Evolutionary conservation across 2,329 filamentous ascomycete genomes (phyloP).

Genomic region (Fusarium sulawesiense): DNA sequence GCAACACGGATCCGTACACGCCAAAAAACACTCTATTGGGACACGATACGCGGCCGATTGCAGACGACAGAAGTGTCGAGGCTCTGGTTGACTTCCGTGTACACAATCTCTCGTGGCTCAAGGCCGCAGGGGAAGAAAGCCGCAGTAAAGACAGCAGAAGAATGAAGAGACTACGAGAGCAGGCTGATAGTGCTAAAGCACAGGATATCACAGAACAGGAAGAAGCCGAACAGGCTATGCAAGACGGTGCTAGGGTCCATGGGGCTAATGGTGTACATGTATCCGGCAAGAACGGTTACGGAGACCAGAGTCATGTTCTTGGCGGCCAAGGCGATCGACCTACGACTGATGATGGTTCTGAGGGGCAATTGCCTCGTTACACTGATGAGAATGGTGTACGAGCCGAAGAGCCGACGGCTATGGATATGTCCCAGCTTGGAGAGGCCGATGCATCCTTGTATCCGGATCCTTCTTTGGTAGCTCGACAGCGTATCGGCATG

Average conservation of each 20-base stretch:
- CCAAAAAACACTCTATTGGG: constrained; percentile 90
- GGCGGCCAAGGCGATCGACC: constrained; percentile 38
- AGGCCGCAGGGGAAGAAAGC: constrained; percentile 67
- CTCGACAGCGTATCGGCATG: constrained; percentile 66
- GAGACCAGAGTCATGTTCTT: constrained; percentile 50
- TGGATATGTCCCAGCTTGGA: constrained; percentile 43
- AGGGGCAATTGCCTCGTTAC: constrained; percentile 17
- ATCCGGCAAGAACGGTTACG: constrained; percentile 43
- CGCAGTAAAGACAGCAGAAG: constrained; percentile 67
- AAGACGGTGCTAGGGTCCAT: constrained; percentile 15
- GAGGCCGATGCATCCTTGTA: constrained; percentile 53
- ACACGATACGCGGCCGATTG: constrained; percentile 89
- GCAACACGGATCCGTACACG: constrained; percentile 80
- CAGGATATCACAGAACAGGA: constrained; percentile 55
- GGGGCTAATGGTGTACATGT: constrained; percentile 12
- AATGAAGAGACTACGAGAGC: constrained; percentile 67
- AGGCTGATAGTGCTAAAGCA: constrained; percentile 68
- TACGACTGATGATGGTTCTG: constrained; percentile 14
- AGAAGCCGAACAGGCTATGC: constrained; percentile 41
- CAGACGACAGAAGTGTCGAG: constrained; percentile 91
- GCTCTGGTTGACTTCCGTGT: constrained; percentile 89
- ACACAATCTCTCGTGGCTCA: constrained; percentile 88
- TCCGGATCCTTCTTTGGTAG: constrained; percentile 61
- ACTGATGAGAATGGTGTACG: constrained; percentile 15
- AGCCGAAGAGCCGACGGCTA: constrained; percentile 4